Conservation (phyloP, 805 yeast genomes). For the Suhomyces vadensis region DNA sequence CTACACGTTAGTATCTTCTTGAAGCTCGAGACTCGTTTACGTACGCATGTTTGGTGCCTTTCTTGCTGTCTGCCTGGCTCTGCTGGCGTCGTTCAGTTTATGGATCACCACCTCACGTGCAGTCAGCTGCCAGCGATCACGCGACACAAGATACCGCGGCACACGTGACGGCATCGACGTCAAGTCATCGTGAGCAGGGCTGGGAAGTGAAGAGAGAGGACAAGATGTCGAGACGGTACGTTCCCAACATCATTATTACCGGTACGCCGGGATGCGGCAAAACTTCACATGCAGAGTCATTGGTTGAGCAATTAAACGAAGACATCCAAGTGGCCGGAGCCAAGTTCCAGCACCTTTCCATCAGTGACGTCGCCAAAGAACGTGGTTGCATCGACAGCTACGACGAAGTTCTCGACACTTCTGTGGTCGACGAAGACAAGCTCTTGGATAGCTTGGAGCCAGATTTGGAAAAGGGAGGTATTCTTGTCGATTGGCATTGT, state of each 20-base stretch:
- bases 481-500: conserved; percentile 95
- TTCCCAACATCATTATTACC: conserved; percentile 82
- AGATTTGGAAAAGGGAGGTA: conserved; percentile 79
- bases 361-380: conserved; percentile 81
- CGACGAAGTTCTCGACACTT: conserved; percentile 82
- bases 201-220: neutral
- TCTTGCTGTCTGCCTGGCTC: neutral
- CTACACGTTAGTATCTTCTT: conserved; percentile 13
- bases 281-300: conserved; percentile 67
- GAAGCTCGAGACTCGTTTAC: neutral
- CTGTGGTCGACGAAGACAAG: conserved; percentile 91
- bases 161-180: neutral
- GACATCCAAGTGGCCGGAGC: conserved; percentile 21
- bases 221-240: conserved; percentile 33
- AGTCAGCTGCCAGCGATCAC: too few relatives aligned
- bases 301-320: conserved; percentile 49
- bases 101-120: too few relatives aligned
- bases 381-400: conserved; percentile 76
- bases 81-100: neutral
- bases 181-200: neutral
- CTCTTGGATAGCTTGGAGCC: conserved; percentile 80
- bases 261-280: conserved; percentile 97
- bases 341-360: conserved; percentile 55
- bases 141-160: neutral
- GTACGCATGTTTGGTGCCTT: neutral